Evolutionary conservation across 2,329 filamentous ascomycete genomes (phyloP), one percentile per base, ranked within the genome.

Genomic region (Daldinia eschscholtzii): DNA sequence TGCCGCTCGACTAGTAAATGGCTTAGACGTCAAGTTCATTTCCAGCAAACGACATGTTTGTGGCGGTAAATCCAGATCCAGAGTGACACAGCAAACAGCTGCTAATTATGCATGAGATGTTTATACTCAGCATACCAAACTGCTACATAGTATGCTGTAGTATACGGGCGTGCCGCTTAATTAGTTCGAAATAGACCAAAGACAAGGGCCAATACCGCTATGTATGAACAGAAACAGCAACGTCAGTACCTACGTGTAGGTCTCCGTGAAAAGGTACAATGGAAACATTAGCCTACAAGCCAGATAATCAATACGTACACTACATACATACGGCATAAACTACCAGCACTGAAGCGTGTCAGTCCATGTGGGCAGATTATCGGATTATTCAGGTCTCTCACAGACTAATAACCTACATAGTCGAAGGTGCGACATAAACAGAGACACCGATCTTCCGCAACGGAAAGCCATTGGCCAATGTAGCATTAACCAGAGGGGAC

Each of bases 401-500:
- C 57, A 50, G 56, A 65, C 59, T 42, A 67, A 57, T 23, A 26
- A 46, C 44, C 26, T 26, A 44, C 60, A 67, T 70, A 66, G 65
- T 63, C 64, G 46, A 67, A 65, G 67, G 66, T 67, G 68, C 69
- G 70, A 75, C 70, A 67, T 41, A 64, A 68, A 76, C 71, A 73
- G 72, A 72, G 71, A 72, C 73, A 70, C 61, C 70, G 68, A 74
- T 71, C 70, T 71, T 72, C 68, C 70, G 61, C 59, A 41, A 61
- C 42, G 48, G 57, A 59, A 68, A 68, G 67, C 33, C 56, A 66
- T 68, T 58, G 66, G 65, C 60, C 67, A 69, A 70, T 69, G 66
- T 70, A 72, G 74, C 74, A 75, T 73, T 73, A 63, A 76, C 71
- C 68, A 48, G 52, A 68, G 53, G 72, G 61, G 70, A 69, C 67